Evolutionary conservation across 139 green algal species (phyloP).

Genomic region (Coelastrella sp.): DNA sequence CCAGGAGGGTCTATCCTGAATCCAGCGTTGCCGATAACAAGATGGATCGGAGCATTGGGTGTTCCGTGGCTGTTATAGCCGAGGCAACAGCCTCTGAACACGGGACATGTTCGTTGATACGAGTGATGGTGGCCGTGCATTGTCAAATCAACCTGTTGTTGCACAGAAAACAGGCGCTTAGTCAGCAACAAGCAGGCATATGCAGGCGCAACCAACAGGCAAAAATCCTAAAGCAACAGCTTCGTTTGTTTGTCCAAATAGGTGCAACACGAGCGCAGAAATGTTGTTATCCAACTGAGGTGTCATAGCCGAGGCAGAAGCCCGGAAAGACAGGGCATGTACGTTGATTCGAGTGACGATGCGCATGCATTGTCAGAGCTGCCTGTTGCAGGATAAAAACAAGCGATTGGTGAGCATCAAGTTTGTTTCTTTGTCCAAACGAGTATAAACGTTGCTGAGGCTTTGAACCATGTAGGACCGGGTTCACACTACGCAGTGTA

Average conservation of each 20-base stretch:
- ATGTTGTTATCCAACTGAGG: too few relatives aligned
- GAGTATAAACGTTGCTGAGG: too few relatives aligned
- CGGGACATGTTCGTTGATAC: slow-evolving; percentile 79
- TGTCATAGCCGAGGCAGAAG: too few relatives aligned
- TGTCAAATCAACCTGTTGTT: slow-evolving; percentile 25
- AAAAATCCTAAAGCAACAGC: too few relatives aligned
- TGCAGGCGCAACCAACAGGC: too few relatives aligned
- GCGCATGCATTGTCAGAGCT: slow-evolving; percentile 73
- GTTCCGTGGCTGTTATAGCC: not conserved
- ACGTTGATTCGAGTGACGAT: slow-evolving; percentile 83
- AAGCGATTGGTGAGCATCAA: too few relatives aligned
- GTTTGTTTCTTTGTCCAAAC: too few relatives aligned
- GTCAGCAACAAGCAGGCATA: too few relatives aligned
- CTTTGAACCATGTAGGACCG: too few relatives aligned
- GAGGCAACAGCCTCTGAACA: slow-evolving; percentile 30
- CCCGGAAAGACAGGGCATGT: slow-evolving; percentile 68
- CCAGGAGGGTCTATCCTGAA: not conserved
- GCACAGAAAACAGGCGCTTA: not conserved
- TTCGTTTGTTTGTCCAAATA: too few relatives aligned
- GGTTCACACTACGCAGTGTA: too few relatives aligned
- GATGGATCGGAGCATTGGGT: slow-evolving; percentile 64
- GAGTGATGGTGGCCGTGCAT: slow-evolving; percentile 77
- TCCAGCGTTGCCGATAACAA: slow-evolving; percentile 77
- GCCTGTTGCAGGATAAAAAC: slow-evolving; percentile 56
- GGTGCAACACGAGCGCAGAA: too few relatives aligned